Evolutionary conservation across 192 early-diverging fungal genomes (phyloP), one percentile per base, ranked within the genome.

Genomic region (Pilaira anomala): DNA sequence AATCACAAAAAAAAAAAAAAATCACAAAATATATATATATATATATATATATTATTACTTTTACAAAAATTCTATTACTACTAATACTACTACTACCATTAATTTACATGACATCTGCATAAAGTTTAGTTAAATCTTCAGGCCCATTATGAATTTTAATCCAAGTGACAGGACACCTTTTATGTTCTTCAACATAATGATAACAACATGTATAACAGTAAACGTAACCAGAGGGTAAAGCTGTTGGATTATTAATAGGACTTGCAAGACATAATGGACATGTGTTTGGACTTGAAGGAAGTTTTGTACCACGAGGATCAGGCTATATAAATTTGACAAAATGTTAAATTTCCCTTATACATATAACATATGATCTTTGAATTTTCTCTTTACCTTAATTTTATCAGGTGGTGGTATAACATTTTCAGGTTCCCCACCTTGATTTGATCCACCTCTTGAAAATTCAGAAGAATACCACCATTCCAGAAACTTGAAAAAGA

Each of bases 391-490:
- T 81, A 88, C 88, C 73, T 78, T 76, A 11, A 90, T 72, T 25
- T 83, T 80, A 62, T 82, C 80, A 2, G 95, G 94, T 13, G 94
- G 88, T 44, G 88, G 56, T 16, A 39, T 82, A 7, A 94, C 87
- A 19, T 83, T 64, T 62, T 58, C 65, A 65, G 69, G 74, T 70
- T 75, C 45, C 0, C 78, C 71, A 67, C 63, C 68, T 60, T 76
- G 74, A 68, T 73, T 56, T 18, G 65, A 63, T 4, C 75, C 73
- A 4, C 81, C 74, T 8, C 84, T 81, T 68, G 88, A 83, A 56
- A 89, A 93, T 61, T 93, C 92, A 12, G 88, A 89, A 26, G 86
- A 80, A 70, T 94, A 92, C 94, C 94, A 98, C 95, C 95, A 98
- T 74, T 96, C 95, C 59, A 95, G 69, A 69, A 98, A 98, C 59